Evolutionary conservation across 805 yeast species (phyloP).

Genomic region (Millerozyma acaciae): DNA sequence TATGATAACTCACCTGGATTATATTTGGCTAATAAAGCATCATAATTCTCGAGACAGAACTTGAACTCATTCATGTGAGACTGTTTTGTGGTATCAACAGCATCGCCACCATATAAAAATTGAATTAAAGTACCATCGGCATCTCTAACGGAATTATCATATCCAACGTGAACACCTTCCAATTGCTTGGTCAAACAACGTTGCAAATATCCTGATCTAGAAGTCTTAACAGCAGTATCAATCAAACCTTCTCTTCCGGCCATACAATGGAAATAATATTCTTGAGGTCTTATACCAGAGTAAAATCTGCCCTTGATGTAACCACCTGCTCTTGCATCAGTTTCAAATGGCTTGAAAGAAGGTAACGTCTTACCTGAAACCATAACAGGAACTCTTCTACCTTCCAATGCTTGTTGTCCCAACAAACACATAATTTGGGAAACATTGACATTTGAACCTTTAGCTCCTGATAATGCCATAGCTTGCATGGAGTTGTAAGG

Average conservation of each 20-base stretch:
- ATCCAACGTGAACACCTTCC: slow-evolving; percentile 92
- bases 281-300: slow-evolving; percentile 97
- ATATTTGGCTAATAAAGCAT: slow-evolving; percentile 79
- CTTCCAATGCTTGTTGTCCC: slow-evolving; percentile 99
- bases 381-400: slow-evolving; percentile 99
- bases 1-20: slow-evolving; percentile 71
- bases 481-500: slow-evolving; percentile 97
- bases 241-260: slow-evolving; percentile 99
- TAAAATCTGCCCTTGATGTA: slow-evolving; percentile 95
- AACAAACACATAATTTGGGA: slow-evolving; percentile 99
- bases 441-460: slow-evolving; percentile 97
- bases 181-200: slow-evolving; percentile 97
- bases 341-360: slow-evolving; percentile 92
- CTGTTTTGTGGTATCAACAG: slow-evolving; percentile 90
- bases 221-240: slow-evolving; percentile 98
- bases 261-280: slow-evolving; percentile 99
- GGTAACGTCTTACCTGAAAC: slow-evolving; percentile 97
- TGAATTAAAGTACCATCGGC: slow-evolving; percentile 91
- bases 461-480: slow-evolving; percentile 99
- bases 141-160: slow-evolving; percentile 94
- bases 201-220: slow-evolving; percentile 96
- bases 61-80: slow-evolving; percentile 90
- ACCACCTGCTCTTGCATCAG: slow-evolving; percentile 98
- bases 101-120: slow-evolving; percentile 97
- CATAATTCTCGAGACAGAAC: slow-evolving; percentile 89